A percentile compares a stretch with the other conserved stretches of the same genome.
phyloP scores from a whole-genome alignment of 2,329 filamentous ascomycete genomes.

The Aspergillus chevalieri region DNA sequence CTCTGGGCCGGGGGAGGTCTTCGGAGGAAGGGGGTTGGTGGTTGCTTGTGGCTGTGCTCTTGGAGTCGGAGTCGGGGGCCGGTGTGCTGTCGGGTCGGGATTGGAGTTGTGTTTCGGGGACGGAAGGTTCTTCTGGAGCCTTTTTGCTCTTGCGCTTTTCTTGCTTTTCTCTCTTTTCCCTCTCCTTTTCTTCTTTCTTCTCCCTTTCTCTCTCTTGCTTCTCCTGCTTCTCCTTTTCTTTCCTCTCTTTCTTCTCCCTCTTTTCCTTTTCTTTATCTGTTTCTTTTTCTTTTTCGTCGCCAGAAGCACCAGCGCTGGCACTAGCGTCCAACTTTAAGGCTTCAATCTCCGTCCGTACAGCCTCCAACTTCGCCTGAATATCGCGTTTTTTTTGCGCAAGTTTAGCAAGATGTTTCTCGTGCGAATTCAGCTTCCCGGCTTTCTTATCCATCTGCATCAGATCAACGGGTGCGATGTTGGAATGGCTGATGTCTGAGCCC shows the following conservation, averaged over 20 bases:
- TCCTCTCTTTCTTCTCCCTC: background rate
- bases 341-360: constrained; percentile 28
- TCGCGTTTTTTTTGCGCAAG: constrained; percentile 35
- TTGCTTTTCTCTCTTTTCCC: background rate
- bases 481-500: constrained; percentile 1
- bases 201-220: background rate
- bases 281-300: constrained; percentile 5
- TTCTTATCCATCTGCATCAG: constrained; percentile 22
- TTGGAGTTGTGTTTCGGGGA: background rate
- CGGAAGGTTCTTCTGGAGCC: background rate
- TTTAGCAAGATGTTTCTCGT: constrained; percentile 41
- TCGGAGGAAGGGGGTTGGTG: constrained; percentile 6
- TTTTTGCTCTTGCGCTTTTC: background rate
- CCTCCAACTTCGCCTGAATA: constrained; percentile 33
- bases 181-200: background rate
- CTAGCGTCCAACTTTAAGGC: constrained; percentile 14
- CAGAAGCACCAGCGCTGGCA: background rate
- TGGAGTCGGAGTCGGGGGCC: constrained; percentile 3
- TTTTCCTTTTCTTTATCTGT: background rate
- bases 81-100: constrained; percentile 8
- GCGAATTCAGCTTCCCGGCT: constrained; percentile 24
- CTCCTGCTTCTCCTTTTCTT: background rate
- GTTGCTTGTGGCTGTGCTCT: constrained; percentile 15
- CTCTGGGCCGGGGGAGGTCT: background rate
- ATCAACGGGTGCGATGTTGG: constrained; percentile 17